phyloP scores from a whole-genome alignment of 805 yeast genomes.

The Candida odintsovae region DNA sequence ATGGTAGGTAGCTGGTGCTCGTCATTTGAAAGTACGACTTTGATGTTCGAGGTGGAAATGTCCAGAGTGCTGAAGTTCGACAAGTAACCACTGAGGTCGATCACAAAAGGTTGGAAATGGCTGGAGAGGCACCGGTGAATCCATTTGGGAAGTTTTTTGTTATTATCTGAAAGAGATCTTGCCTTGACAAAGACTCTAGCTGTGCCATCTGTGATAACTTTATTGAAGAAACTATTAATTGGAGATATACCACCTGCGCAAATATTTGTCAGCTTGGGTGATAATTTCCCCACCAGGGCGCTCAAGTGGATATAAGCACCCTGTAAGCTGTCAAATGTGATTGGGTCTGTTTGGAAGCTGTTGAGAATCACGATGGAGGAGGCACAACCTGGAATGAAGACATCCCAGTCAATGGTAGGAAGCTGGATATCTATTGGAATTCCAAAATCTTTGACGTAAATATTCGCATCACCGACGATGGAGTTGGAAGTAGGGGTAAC shows the following conservation, averaged over 20 bases:
- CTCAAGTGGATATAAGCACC: not conserved
- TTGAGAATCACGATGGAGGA: constrained; percentile 8
- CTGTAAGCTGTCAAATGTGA: not conserved
- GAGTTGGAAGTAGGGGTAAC: not conserved
- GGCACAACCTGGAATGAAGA: constrained; percentile 14
- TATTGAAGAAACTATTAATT: constrained; percentile 10
- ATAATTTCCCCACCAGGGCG: constrained; percentile 4
- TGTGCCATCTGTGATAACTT: not conserved
- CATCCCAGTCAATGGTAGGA: constrained; percentile 16
- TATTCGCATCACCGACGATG: not conserved
- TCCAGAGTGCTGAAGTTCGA: not conserved
- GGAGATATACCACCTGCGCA: constrained; percentile 20
- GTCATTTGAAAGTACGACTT: not conserved
- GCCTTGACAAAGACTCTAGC: constrained; percentile 9
- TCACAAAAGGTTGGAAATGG: constrained; percentile 6
- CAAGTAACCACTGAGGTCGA: not conserved
- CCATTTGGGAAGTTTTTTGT: constrained; percentile 14
- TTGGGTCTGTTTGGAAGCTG: constrained; percentile 1
- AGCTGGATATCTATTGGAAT: not conserved
- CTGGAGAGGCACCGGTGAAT: constrained; percentile 8
- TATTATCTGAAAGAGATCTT: constrained; percentile 5
- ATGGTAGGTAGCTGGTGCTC: constrained; percentile 1
- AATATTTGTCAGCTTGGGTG: constrained; percentile 2
- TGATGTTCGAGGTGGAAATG: not conserved
- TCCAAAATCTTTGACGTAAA: not conserved